Base-by-base conservation (phyloP, 768 basidiomycete genomes). In the Lenzites betulinus region DNA sequence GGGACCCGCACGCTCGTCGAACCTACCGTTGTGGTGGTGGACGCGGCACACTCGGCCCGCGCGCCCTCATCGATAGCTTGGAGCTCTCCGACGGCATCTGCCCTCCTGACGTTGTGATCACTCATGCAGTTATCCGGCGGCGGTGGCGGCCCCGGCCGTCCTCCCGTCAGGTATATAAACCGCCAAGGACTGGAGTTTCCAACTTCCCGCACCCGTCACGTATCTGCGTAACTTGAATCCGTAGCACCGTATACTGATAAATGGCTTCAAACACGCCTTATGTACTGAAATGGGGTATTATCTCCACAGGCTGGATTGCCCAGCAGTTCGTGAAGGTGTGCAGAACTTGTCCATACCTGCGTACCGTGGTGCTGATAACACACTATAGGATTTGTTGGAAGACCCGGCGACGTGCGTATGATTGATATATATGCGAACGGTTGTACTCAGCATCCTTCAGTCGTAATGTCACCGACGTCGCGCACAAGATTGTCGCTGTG, bases 251-350 rank as follows among this genome's bases (percentile, higher is more conserved):
- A 42, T 5, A 47, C 53, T 26, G 43, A 25, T 25, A 25, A 5
- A 70, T 68, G 70, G 41, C 63, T 2, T 38, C 68, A 30, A 51
- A 51, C 54, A 73, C 74, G 62, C 76, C 78, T 1, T 74, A 78
- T 48, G 76, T 76, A 18, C 72, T 93, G 54, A 84, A 84, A 56
- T 94, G 93, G 93, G 93, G 93, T 18, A 90, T 95, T 64, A 88
- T 96, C 62, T 90, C 92, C 13, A 93, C 92, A 1, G 92, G 91
- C 30, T 69, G 71, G 20, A 95, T 94, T 59, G 85, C 92, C 9
- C 76, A 76, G 30, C 72, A 70, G 12, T 95, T 94, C 70, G 81
- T 85, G 12, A 84, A 83, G 78, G 92, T 89, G 43, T 59, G 58
- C 75, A 46, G 11, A 20, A 16, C 22, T 11, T 22, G 28, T 16